Evolutionary conservation across 441 rosid species (phyloP).

Genomic region (Codiaeum variegatum): DNA sequence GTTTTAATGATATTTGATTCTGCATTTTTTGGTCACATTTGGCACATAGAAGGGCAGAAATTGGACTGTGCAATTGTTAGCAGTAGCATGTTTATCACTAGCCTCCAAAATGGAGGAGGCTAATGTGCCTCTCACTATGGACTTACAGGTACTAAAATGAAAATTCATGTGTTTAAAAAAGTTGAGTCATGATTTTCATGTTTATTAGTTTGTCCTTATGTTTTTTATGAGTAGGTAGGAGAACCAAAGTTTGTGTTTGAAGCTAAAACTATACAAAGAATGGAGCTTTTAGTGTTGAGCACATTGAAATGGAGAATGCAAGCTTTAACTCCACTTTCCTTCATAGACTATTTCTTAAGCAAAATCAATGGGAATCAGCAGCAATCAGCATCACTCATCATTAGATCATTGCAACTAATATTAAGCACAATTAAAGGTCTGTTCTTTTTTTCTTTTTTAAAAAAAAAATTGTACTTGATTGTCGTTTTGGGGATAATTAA

Average conservation of each 20-base stretch:
- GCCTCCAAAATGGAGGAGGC: slow-evolving; percentile 70
- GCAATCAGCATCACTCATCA: slow-evolving; percentile 25
- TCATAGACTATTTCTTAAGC: slow-evolving; percentile 47
- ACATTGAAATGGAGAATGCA: slow-evolving; percentile 66
- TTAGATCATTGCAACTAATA: slow-evolving; percentile 42
- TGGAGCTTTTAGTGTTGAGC: slow-evolving; percentile 62
- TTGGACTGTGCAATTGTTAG: slow-evolving; percentile 62
- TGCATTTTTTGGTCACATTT: background rate
- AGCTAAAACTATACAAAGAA: slow-evolving; percentile 54
- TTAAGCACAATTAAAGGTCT: slow-evolving; percentile 45
- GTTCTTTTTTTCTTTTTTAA: background rate
- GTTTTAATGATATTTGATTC: slow-evolving; percentile 20
- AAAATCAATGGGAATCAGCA: slow-evolving; percentile 37
- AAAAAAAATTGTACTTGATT: background rate
- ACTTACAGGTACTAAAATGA: slow-evolving; percentile 47
- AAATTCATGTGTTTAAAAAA: slow-evolving; percentile 1
- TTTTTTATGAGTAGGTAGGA: slow-evolving; percentile 36
- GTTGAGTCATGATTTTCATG: slow-evolving; percentile 4
- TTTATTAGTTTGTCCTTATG: slow-evolving; percentile 18
- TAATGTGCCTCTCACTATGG: slow-evolving; percentile 46
- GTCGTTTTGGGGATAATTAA: slow-evolving; percentile 18
- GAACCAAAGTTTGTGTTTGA: slow-evolving; percentile 52
- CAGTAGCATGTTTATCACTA: slow-evolving; percentile 63
- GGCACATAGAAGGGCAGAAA: slow-evolving; percentile 43
- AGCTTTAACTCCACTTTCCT: slow-evolving; percentile 57